Conservation (phyloP, 805 yeast species). For the Blastobotrys attinorum region DNA sequence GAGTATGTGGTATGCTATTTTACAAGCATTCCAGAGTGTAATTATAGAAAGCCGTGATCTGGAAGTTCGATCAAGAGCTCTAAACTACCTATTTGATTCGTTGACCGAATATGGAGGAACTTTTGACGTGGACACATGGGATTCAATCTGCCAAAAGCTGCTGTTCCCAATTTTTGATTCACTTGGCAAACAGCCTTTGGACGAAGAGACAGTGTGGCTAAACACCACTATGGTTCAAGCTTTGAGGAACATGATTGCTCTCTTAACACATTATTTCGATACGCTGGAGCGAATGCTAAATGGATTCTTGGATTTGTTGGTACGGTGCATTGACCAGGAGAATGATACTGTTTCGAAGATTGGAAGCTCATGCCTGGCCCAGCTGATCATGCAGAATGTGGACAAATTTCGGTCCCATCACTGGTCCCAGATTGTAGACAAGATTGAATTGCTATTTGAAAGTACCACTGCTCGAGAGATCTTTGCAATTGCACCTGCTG, state of each 20-base stretch:
- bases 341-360: conserved; percentile 94
- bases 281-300: conserved; percentile 65
- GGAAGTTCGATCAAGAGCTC: conserved; percentile 86
- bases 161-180: conserved; percentile 87
- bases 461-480: conserved; percentile 82
- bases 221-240: conserved; percentile 96
- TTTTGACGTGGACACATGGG: conserved; percentile 77
- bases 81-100: conserved; percentile 74
- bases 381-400: conserved; percentile 69
- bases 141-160: conserved; percentile 62
- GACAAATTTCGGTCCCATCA: conserved; percentile 53
- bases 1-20: conserved; percentile 76
- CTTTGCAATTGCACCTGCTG: conserved; percentile 32
- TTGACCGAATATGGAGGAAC: conserved; percentile 70
- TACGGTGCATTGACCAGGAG: conserved; percentile 90
- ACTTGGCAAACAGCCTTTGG: conserved; percentile 72
- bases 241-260: conserved; percentile 72
- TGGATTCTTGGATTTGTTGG: conserved; percentile 68
- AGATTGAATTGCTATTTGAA: conserved; percentile 64
- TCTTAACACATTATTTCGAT: conserved; percentile 77
- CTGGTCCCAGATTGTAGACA: conserved; percentile 64
- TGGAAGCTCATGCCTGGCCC: conserved; percentile 83
- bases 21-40: conserved; percentile 77
- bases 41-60: conserved; percentile 91
- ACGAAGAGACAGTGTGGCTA: conserved; percentile 89